A percentile compares a stretch with the other conserved stretches of the same genome.
phyloP scores from a whole-genome alignment of 768 basidiomycete genomes.

The Agaricus blazei region DNA sequence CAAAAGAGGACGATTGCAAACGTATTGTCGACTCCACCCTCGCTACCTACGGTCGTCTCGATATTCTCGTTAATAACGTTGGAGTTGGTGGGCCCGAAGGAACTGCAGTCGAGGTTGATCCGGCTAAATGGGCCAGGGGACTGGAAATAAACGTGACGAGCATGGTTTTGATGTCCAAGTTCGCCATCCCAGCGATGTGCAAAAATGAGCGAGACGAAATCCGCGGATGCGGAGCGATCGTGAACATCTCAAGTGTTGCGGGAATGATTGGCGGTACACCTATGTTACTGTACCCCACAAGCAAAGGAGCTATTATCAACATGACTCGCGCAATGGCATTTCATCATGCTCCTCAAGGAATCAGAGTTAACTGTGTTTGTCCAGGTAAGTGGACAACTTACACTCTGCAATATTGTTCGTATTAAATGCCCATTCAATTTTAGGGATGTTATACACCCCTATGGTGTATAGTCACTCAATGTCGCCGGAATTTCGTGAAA shows the following conservation, averaged over 20 bases:
- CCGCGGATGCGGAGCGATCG: slow-evolving; percentile 32
- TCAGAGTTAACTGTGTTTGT: slow-evolving; percentile 36
- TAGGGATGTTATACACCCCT: slow-evolving; percentile 37
- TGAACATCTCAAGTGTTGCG: slow-evolving; percentile 35
- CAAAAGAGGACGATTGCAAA: slow-evolving; percentile 29
- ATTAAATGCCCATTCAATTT: neutral
- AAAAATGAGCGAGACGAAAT: slow-evolving; percentile 23
- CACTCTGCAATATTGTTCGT: neutral
- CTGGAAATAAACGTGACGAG: slow-evolving; percentile 35
- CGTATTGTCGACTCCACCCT: slow-evolving; percentile 28
- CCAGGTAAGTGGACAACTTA: slow-evolving; percentile 23
- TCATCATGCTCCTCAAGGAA: slow-evolving; percentile 34
- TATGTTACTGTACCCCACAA: slow-evolving; percentile 35
- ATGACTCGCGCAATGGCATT: slow-evolving; percentile 42
- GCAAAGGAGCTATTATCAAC: slow-evolving; percentile 38
- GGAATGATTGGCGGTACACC: slow-evolving; percentile 34
- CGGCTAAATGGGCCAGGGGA: slow-evolving; percentile 27
- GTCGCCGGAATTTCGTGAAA: slow-evolving; percentile 29
- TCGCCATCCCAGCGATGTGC: slow-evolving; percentile 38
- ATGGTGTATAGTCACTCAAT: slow-evolving; percentile 35
- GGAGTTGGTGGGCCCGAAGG: slow-evolving; percentile 33
- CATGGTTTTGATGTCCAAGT: slow-evolving; percentile 41
- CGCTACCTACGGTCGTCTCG: slow-evolving; percentile 31
- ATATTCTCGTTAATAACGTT: slow-evolving; percentile 39
- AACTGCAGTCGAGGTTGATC: slow-evolving; percentile 33